Base-by-base conservation (phyloP, 2,329 filamentous ascomycete species). In the Diplodia corticola region DNA sequence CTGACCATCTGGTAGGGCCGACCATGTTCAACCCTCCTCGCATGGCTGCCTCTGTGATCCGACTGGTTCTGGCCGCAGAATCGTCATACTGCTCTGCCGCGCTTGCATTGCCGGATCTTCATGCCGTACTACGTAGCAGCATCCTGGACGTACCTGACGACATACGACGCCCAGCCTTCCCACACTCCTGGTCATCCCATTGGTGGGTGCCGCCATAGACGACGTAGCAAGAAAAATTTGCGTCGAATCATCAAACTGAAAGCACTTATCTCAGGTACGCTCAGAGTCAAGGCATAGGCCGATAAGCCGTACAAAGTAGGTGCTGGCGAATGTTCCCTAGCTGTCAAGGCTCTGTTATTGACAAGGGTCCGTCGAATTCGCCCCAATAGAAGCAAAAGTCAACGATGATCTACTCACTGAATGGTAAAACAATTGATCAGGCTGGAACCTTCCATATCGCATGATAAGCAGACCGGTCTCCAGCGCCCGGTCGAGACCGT, bases 1-100 rank as follows among this genome's bases (percentile, higher is more conserved):
- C 57, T 61, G 40, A 44, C 44, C 28, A n/a, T 61, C 44, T 61
- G 57, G 57, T 61, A 61, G 44, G 57, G 44, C 44, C 24, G 28
- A 48, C 26, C 57, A 61, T 40, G 40, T 49, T 61, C 40, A 5
- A 10, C 28, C n/a, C 26, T 37, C 17, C 57, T 49, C 44, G 40
- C 40, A 28, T 35, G 26, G 57, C 57, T 49, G 40, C 17, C 35
- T 26, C 13, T 28, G 20, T 13, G 22, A 49, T 24, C 57, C 57
- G 57, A 49, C 44, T 49, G 57, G 57, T 35, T 20, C 26, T 44
- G 44, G 20, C 57, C 44, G 44, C 40, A n/a, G 17, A 30, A 35
- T 61, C 26, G 17, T 33, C 40, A 10, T 49, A 17, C 22, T 17
- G 26, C 26, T 48, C 37, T 61, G 26, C 57, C 57, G 57, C 44